Conservation (phyloP, 208 protist genomes). For the Trypanosomatidae sp. region DNA sequence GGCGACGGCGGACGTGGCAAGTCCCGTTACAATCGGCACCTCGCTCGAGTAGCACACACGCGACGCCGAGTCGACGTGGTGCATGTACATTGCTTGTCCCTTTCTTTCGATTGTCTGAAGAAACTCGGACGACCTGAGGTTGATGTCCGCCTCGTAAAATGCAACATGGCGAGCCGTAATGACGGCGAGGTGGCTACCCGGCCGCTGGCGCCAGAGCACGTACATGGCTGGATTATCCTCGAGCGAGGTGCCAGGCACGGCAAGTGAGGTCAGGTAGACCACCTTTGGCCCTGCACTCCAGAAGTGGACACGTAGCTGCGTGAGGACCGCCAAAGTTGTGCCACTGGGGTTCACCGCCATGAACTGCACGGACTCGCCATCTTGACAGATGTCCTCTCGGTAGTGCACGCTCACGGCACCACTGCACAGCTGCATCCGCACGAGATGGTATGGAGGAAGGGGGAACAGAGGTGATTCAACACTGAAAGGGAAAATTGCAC, state of each 20-base stretch:
- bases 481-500: neutral
- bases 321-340: slow-evolving; percentile 48
- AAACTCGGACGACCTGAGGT: slow-evolving; percentile 9
- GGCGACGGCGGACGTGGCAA: slow-evolving; percentile 31
- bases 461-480: neutral
- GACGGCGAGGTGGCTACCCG: slow-evolving; percentile 50
- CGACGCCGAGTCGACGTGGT: slow-evolving; percentile 29
- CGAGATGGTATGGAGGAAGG: neutral
- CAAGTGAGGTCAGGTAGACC: slow-evolving; percentile 42
- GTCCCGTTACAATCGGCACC: slow-evolving; percentile 41
- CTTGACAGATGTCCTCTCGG: slow-evolving; percentile 16
- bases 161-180: slow-evolving; percentile 49
- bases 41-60: slow-evolving; percentile 43
- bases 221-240: slow-evolving; percentile 52
- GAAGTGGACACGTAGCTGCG: slow-evolving; percentile 58
- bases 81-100: slow-evolving; percentile 16
- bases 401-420: slow-evolving; percentile 24
- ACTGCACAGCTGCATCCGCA: slow-evolving; percentile 25
- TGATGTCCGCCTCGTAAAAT: slow-evolving; percentile 49
- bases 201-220: slow-evolving; percentile 60
- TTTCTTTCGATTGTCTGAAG: slow-evolving; percentile 7
- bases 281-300: slow-evolving; percentile 39
- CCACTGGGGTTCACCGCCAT: slow-evolving; percentile 39
- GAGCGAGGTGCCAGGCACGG: slow-evolving; percentile 33
- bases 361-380: slow-evolving; percentile 40